A percentile compares a stretch with the other conserved stretches of the same genome.
Evolutionary conservation across 192 early-diverging fungal species (phyloP).

Genomic region (Obelidium mucronatum): DNA sequence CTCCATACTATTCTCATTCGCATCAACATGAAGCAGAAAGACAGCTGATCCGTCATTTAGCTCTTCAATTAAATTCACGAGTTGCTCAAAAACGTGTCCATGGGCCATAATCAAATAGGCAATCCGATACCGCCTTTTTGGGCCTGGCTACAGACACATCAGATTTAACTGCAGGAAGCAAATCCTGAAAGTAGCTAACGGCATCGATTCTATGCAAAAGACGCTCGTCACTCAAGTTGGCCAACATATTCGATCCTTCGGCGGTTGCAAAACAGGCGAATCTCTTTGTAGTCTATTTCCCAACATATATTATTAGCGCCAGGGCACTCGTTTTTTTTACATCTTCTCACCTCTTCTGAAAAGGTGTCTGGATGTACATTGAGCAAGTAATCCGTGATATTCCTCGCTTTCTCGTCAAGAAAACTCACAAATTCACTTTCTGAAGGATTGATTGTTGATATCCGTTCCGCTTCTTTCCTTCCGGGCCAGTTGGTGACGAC

Average conservation of each 20-base stretch:
- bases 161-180: slow-evolving; percentile 27
- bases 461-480: not conserved
- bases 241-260: slow-evolving; percentile 45
- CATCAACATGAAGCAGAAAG: slow-evolving; percentile 56
- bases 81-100: slow-evolving; percentile 17
- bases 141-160: no score
- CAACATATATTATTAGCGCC: no score
- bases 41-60: slow-evolving; percentile 52
- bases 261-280: slow-evolving; percentile 53
- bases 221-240: slow-evolving; percentile 41
- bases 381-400: not conserved
- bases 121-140: slow-evolving; percentile 43
- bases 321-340: no score
- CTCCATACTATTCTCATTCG: not conserved
- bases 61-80: slow-evolving; percentile 36
- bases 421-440: slow-evolving; percentile 33
- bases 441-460: slow-evolving; percentile 32
- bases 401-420: slow-evolving; percentile 45
- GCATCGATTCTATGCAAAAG: slow-evolving; percentile 42
- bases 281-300: slow-evolving; percentile 45
- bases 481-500: slow-evolving; percentile 25
- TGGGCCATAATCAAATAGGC: slow-evolving; percentile 61
- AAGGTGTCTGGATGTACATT: slow-evolving; percentile 19
- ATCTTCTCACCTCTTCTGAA: slow-evolving; percentile 27
- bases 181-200: slow-evolving; percentile 34